These are phyloP conservation scores for Xerocomus potaroensis DNA, from an alignment of 768 basidiomycete species.

Conservation along the genomic window DNA sequence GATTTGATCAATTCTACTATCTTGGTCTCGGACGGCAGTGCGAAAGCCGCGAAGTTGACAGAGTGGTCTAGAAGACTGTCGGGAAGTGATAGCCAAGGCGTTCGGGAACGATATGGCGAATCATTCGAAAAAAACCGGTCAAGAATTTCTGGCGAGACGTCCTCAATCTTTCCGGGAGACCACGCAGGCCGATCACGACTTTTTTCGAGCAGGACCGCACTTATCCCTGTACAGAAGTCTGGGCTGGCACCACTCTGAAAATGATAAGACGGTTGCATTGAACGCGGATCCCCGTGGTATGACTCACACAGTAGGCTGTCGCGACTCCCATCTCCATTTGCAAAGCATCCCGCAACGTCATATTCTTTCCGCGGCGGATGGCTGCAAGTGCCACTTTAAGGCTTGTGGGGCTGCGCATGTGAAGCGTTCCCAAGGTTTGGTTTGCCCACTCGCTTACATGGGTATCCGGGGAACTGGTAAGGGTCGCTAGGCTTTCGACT, in stretches of 20 bases:
- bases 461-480: constrained; percentile 37
- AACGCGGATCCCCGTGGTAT: constrained; percentile 7
- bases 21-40: constrained; percentile 75
- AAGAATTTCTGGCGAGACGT: constrained; percentile 57
- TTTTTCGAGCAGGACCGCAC: constrained; percentile 56
- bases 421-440: constrained; percentile 57
- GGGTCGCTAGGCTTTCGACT: constrained; percentile 45
- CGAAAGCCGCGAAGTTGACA: constrained; percentile 36
- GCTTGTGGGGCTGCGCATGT: constrained; percentile 83
- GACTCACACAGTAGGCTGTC: constrained; percentile 82
- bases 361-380: constrained; percentile 61
- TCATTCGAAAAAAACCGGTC: constrained; percentile 61
- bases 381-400: constrained; percentile 85
- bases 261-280: constrained; percentile 13
- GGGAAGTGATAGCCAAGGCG: constrained; percentile 43
- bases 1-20: constrained; percentile 57
- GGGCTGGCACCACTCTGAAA: constrained; percentile 66
- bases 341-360: constrained; percentile 62
- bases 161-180: constrained; percentile 60
- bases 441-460: constrained; percentile 70
- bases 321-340: constrained; percentile 87
- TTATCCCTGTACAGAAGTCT: constrained; percentile 84
- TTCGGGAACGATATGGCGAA: constrained; percentile 44
- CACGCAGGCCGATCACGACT: constrained; percentile 56
- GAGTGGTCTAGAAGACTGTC: constrained; percentile 27